Evolutionary conservation across 2,329 filamentous ascomycete species (phyloP).

Genomic region (Davidsoniella virescens): DNA sequence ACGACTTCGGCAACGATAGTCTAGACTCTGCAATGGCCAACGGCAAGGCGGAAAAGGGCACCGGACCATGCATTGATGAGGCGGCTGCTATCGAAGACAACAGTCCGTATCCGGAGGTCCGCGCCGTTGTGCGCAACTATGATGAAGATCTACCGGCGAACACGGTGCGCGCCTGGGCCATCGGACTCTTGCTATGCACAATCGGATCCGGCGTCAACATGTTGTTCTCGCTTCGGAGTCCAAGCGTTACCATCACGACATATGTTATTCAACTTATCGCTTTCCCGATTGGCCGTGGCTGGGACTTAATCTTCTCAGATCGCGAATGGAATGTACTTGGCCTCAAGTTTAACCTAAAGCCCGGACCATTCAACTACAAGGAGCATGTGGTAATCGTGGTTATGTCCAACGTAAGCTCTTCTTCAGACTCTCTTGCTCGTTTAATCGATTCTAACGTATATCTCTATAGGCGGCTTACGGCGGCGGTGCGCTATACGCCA

Average conservation of each 20-base stretch:
- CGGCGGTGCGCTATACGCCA: slow-evolving; percentile 40
- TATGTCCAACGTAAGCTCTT: slow-evolving; percentile 42
- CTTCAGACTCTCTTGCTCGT: background rate
- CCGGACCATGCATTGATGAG: slow-evolving; percentile 34
- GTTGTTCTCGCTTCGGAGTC: slow-evolving; percentile 43
- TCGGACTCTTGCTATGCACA: slow-evolving; percentile 44
- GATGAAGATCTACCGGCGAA: slow-evolving; percentile 49
- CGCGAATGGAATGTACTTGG: slow-evolving; percentile 34
- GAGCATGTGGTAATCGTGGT: slow-evolving; percentile 45
- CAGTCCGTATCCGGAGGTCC: slow-evolving; percentile 52
- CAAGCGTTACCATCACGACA: slow-evolving; percentile 41
- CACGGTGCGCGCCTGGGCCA: slow-evolving; percentile 47
- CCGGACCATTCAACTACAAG: slow-evolving; percentile 44
- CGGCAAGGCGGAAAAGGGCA: slow-evolving; percentile 33
- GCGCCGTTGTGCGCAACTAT: slow-evolving; percentile 47
- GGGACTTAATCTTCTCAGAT: slow-evolving; percentile 39
- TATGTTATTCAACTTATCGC: slow-evolving; percentile 47
- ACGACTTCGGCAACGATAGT: slow-evolving; percentile 35
- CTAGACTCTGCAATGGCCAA: slow-evolving; percentile 40
- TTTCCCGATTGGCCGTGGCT: slow-evolving; percentile 39
- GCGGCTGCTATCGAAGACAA: slow-evolving; percentile 45
- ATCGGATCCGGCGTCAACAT: slow-evolving; percentile 46
- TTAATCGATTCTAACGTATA: background rate
- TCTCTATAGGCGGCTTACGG: slow-evolving; percentile 35
- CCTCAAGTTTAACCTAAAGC: slow-evolving; percentile 37